Conservation (phyloP, 1,139 yeast species). For the Pichia sp. region DNA sequence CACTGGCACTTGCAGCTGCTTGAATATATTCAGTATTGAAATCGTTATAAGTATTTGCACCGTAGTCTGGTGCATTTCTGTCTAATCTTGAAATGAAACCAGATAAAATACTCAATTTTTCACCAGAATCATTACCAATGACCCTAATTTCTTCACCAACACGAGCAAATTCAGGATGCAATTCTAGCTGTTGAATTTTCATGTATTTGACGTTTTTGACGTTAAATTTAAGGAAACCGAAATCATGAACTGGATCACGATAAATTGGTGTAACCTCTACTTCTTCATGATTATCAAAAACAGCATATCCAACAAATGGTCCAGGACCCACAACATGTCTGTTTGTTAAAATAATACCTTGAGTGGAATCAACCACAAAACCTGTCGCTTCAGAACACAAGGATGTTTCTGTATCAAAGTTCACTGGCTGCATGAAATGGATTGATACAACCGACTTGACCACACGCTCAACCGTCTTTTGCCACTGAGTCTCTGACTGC, state of each 20-base stretch:
- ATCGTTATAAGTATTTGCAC: slow-evolving; percentile 83
- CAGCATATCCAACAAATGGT: slow-evolving; percentile 84
- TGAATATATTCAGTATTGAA: slow-evolving; percentile 94
- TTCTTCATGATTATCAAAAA: slow-evolving; percentile 92
- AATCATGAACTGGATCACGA: slow-evolving; percentile 82
- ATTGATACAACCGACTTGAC: slow-evolving; percentile 85
- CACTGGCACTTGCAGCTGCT: slow-evolving; percentile 94
- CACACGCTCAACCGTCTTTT: slow-evolving; percentile 69
- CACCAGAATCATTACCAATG: slow-evolving; percentile 96
- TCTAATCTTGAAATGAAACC: slow-evolving; percentile 89
- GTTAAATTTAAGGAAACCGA: slow-evolving; percentile 72
- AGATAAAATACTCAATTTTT: slow-evolving; percentile 77
- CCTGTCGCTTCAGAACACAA: slow-evolving; percentile 90
- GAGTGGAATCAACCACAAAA: slow-evolving; percentile 77
- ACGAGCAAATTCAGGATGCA: slow-evolving; percentile 75
- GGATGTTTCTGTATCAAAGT: slow-evolving; percentile 80
- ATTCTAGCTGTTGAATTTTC: slow-evolving; percentile 54
- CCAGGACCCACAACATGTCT: slow-evolving; percentile 96
- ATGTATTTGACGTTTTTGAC: slow-evolving; percentile 67
- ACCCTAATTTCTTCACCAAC: slow-evolving; percentile 92
- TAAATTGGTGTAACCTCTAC: slow-evolving; percentile 77
- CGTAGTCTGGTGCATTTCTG: slow-evolving; percentile 93
- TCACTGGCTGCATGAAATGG: slow-evolving; percentile 79
- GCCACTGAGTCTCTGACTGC: slow-evolving; percentile 44
- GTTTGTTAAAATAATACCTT: slow-evolving; percentile 82